These are phyloP conservation scores for Tubosaeta sp. DNA, from an alignment of 768 basidiomycete genomes.

Conservation along the genomic window DNA sequence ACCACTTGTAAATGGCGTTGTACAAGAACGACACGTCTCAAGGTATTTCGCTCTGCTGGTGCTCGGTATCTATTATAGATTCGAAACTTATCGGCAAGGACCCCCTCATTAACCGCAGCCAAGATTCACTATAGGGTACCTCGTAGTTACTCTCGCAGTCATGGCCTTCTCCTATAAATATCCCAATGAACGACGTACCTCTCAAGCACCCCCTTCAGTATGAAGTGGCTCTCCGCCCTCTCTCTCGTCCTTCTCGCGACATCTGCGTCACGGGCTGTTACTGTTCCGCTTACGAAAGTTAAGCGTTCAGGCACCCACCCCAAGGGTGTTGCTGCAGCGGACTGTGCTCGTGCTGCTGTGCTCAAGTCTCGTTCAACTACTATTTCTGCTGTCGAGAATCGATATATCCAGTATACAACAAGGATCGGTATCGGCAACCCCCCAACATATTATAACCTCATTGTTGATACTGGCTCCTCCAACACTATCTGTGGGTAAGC, in stretches of 20 bases:
- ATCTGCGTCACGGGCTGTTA: background rate
- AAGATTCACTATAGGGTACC: background rate
- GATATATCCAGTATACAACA: slow-evolving; percentile 13
- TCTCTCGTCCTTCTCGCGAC: background rate
- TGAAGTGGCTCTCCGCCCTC: slow-evolving; percentile 6
- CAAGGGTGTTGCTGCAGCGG: slow-evolving; percentile 7
- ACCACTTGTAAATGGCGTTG: too few relatives aligned
- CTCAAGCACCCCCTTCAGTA: background rate
- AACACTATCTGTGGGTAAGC: slow-evolving; percentile 22
- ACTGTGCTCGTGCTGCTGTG: slow-evolving; percentile 9
- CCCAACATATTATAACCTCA: slow-evolving; percentile 19
- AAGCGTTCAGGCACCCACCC: slow-evolving; percentile 6
- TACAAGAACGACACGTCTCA: too few relatives aligned
- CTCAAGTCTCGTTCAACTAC: slow-evolving; percentile 1
- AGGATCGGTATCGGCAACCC: slow-evolving; percentile 24
- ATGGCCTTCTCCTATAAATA: background rate
- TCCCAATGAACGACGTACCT: background rate
- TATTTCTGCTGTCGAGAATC: slow-evolving; percentile 7
- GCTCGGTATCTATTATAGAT: too few relatives aligned
- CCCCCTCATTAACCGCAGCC: too few relatives aligned
- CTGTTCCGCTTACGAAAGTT: slow-evolving; percentile 5
- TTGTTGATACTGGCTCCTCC: slow-evolving; percentile 28
- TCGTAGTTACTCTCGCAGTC: background rate
- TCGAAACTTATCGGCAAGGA: too few relatives aligned
- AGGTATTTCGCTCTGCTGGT: too few relatives aligned